Conservation (phyloP, 768 basidiomycete genomes). For the Rhodocollybia butyracea region DNA sequence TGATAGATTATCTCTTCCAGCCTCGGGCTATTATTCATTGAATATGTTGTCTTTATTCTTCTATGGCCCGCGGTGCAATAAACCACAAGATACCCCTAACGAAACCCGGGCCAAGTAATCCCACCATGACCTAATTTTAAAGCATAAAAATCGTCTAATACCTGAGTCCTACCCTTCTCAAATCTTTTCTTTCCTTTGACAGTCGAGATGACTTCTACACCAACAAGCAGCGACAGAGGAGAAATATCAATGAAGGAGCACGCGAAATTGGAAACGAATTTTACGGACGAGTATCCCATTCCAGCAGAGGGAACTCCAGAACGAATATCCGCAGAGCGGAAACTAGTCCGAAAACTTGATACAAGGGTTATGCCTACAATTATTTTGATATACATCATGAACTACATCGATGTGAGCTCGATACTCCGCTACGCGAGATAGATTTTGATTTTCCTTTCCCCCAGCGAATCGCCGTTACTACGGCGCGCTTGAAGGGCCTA, state of each 20-base stretch:
- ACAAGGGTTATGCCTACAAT: slow-evolving; percentile 53
- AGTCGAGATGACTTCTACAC: no score
- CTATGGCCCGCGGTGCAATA: no score
- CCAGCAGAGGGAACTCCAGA: slow-evolving; percentile 17
- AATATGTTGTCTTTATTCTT: no score
- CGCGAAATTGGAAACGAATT: neutral
- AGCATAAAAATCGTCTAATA: no score
- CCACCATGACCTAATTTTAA: no score
- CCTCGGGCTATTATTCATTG: no score
- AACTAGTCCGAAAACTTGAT: slow-evolving; percentile 56
- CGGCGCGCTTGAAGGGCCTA: slow-evolving; percentile 48
- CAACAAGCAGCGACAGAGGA: no score
- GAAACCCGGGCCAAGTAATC: no score
- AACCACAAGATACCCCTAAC: no score
- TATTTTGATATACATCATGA: slow-evolving; percentile 62
- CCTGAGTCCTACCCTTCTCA: no score
- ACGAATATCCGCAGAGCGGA: slow-evolving; percentile 33
- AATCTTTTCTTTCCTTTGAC: no score
- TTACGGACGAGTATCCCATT: neutral
- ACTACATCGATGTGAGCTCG: slow-evolving; percentile 67
- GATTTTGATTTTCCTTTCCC: neutral
- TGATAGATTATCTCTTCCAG: no score
- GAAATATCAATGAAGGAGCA: neutral
- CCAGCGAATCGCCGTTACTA: slow-evolving; percentile 48
- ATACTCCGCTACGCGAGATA: slow-evolving; percentile 3